Base-by-base conservation (phyloP, 2,329 filamentous ascomycete species). In the Colletotrichum acutatum region DNA sequence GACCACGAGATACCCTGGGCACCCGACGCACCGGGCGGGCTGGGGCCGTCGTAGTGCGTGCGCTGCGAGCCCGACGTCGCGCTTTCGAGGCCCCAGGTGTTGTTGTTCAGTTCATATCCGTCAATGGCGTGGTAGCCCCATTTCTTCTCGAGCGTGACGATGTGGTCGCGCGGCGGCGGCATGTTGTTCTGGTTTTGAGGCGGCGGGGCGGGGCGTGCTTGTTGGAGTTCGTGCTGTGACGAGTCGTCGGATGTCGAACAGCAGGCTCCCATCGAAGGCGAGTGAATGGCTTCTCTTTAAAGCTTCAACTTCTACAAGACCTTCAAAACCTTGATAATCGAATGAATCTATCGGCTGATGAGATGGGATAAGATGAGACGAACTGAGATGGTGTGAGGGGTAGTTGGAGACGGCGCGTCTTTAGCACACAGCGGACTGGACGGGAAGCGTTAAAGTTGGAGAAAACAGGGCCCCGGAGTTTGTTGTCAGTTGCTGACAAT, bases 1-100 rank as follows among this genome's bases (percentile, higher is more conserved):
- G 81, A 79, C 82, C 83, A 85, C 34, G 81, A 75, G 59, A 86
- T 79, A 3, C 78, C 81, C 8, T n/a, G 58, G 57, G 34, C 37
- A 3, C 71, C 71, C 4, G 54, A 26, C 74, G 65, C 76, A 69
- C 79, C 81, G 8, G 66, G 57, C 61, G 72, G 79, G 52, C 78
- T 75, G n/a, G 78, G 80, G 6, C 74, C 74, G 76, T 84, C 80
- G 37, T 86, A 77, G 37, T 81, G 80, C 5, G 83, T 84, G 79
- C 85, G 86, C 76, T 86, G 85, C 16, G 75, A 80, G 66, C 84
- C 85, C n/a, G 78, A 71, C 5, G 81, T 75, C 26, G 80, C 79
- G 9, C 69, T 72, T 68, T 75, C 77, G 66, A 80, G 74, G 67
- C 84, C 84, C 85, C 85, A 86, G 68, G 84, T 82, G 77, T 86